Evolutionary conservation across 768 basidiomycete genomes (phyloP).

Genomic region (Hysterangium stoloniferum): DNA sequence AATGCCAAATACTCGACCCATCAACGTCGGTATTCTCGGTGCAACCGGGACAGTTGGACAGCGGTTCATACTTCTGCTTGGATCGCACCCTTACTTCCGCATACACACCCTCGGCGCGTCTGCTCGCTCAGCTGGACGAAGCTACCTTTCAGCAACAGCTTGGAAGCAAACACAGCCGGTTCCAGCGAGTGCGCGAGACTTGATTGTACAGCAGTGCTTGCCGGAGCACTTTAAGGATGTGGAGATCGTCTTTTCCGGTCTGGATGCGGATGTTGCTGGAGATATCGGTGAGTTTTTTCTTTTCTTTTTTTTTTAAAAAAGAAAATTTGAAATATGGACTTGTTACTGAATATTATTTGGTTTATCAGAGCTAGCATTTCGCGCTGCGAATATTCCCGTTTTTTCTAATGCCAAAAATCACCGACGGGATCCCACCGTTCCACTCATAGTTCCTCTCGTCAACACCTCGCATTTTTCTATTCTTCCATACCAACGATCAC

Average conservation of each 20-base stretch:
- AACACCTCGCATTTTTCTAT: slow-evolving; percentile 83
- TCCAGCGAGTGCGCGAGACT: slow-evolving; percentile 50
- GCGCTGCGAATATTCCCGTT: slow-evolving; percentile 79
- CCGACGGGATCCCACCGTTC: slow-evolving; percentile 85
- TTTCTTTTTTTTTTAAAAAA: not conserved
- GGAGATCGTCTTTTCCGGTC: slow-evolving; percentile 86
- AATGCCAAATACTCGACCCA: slow-evolving; percentile 6
- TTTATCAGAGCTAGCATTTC: slow-evolving; percentile 70
- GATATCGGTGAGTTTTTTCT: slow-evolving; percentile 67
- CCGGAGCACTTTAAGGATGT: slow-evolving; percentile 76
- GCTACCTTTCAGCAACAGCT: slow-evolving; percentile 55
- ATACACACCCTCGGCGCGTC: slow-evolving; percentile 88
- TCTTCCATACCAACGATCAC: slow-evolving; percentile 70
- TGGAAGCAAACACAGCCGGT: slow-evolving; percentile 88
- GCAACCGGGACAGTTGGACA: slow-evolving; percentile 96
- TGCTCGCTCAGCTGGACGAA: slow-evolving; percentile 75
- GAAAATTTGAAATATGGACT: not conserved
- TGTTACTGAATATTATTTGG: slow-evolving; percentile 1
- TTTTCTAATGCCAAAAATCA: slow-evolving; percentile 99
- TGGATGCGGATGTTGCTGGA: slow-evolving; percentile 91
- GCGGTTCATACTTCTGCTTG: slow-evolving; percentile 84
- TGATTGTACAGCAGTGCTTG: slow-evolving; percentile 70
- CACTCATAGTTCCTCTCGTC: slow-evolving; percentile 93
- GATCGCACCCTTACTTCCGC: slow-evolving; percentile 84
- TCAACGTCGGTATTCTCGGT: slow-evolving; percentile 71